phyloP scores from a whole-genome alignment of 2,329 filamentous ascomycete species.

The Curvularia verruculosa region DNA sequence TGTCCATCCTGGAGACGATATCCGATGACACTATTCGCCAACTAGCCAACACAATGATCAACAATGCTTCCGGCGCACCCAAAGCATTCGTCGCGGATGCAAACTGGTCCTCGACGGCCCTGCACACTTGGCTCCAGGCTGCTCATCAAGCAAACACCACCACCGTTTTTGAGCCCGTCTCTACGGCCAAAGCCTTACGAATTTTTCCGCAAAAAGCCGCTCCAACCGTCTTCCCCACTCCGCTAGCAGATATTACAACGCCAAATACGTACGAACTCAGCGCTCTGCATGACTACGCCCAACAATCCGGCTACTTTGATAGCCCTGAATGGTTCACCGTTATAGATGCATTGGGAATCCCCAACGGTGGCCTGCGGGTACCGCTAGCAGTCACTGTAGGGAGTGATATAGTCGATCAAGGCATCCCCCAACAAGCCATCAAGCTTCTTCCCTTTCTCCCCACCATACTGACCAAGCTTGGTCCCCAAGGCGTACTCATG shows the following conservation, averaged over 20 bases:
- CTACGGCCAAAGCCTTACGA: conserved; percentile 74
- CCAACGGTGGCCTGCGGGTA: conserved; percentile 70
- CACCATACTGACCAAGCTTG: conserved; percentile 83
- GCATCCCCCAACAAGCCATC: conserved; percentile 81
- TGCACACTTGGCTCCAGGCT: conserved; percentile 71
- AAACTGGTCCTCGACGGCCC: conserved; percentile 75
- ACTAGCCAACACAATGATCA: conserved; percentile 23
- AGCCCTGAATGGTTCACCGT: conserved; percentile 75
- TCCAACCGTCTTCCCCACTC: conserved; percentile 60
- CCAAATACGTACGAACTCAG: conserved; percentile 84
- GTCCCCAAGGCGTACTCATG: conserved; percentile 74
- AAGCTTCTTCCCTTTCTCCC: conserved; percentile 89
- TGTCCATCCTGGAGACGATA: conserved; percentile 74
- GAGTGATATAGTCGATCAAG: conserved; percentile 71
- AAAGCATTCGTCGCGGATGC: conserved; percentile 84
- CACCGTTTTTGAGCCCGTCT: conserved; percentile 89
- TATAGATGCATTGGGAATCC: conserved; percentile 80
- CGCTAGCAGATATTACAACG: conserved; percentile 74
- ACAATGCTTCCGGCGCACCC: conserved; percentile 52
- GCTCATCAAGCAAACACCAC: conserved; percentile 51
- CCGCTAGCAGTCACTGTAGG: conserved; percentile 73
- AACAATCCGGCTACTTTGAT: conserved; percentile 70
- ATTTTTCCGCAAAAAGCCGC: conserved; percentile 73
- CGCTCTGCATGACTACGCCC: conserved; percentile 77
- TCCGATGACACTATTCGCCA: conserved; percentile 27